These are phyloP conservation scores for Tulasnella sp. DNA, from an alignment of 768 basidiomycete genomes.

Conservation along the genomic window DNA sequence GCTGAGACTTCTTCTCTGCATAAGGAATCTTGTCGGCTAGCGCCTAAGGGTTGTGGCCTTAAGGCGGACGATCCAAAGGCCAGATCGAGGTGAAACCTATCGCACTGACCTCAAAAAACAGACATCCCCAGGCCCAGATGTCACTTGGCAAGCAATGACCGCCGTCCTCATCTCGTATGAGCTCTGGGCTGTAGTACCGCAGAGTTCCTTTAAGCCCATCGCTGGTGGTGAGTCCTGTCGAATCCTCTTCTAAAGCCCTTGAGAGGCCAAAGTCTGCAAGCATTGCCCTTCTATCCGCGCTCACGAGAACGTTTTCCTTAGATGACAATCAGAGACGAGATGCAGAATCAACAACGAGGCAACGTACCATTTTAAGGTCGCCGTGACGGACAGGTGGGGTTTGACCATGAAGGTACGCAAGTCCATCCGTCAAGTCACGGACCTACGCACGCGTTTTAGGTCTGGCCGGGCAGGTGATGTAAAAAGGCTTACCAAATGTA, in stretches of 20 bases:
- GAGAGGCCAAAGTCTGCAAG: not conserved
- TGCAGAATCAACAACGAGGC: too few relatives aligned
- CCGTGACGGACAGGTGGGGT: not conserved
- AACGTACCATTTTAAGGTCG: conserved; percentile 10
- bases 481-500: conserved; percentile 10
- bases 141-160: not conserved
- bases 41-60: too few relatives aligned
- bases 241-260: not conserved
- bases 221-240: conserved; percentile 9
- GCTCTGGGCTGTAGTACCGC: conserved; percentile 1
- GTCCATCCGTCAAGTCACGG: not conserved
- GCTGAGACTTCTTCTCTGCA: not conserved
- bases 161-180: not conserved
- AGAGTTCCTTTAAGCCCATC: not conserved
- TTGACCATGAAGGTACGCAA: not conserved
- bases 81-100: too few relatives aligned
- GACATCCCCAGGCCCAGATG: conserved; percentile 19
- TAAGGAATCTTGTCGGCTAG: not conserved
- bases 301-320: not conserved
- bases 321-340: too few relatives aligned
- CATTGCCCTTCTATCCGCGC: not conserved
- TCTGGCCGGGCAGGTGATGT: too few relatives aligned
- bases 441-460: not conserved
- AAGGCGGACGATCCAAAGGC: too few relatives aligned
- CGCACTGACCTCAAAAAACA: not conserved